A percentile compares a stretch with the other conserved stretches of the same genome.
Conservation (phyloP, 495 filamentous ascomycete genomes). For the Lineolata rhizophorae region DNA sequence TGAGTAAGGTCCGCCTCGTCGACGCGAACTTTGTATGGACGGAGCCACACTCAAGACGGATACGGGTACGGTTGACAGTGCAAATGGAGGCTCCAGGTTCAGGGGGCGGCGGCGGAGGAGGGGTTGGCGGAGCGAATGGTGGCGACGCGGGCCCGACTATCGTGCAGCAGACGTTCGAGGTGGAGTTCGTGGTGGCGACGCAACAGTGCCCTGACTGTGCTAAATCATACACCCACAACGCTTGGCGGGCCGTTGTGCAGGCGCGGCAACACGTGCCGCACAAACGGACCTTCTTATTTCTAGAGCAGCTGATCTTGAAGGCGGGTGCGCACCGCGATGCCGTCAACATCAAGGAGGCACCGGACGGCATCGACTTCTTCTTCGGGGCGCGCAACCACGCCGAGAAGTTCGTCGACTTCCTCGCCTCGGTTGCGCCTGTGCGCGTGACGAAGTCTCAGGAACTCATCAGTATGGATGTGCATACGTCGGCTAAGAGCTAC, state of each 20-base stretch:
- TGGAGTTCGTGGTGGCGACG: constrained; percentile 68
- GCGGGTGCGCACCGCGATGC: constrained; percentile 80
- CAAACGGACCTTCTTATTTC: constrained; percentile 89
- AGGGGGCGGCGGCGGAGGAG: too few relatives aligned
- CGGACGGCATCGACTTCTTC: constrained; percentile 89
- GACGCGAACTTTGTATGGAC: constrained; percentile 97
- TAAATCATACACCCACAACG: constrained; percentile 89
- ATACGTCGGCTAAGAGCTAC: constrained; percentile 72
- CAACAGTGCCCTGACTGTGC: constrained; percentile 84
- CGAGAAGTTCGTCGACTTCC: constrained; percentile 79
- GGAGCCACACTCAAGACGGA: constrained; percentile 75
- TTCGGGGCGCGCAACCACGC: constrained; percentile 76
- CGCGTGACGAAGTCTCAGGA: constrained; percentile 70
- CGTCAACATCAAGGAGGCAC: constrained; percentile 89
- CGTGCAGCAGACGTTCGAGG: constrained; percentile 85
- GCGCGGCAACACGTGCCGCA: constrained; percentile 93
- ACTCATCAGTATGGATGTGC: constrained; percentile 81
- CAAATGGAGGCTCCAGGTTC: constrained; percentile 38
- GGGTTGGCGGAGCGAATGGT: not conserved
- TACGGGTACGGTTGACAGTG: constrained; percentile 84
- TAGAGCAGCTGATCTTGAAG: constrained; percentile 92
- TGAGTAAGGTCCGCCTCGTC: constrained; percentile 74
- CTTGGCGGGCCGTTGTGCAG: constrained; percentile 70
- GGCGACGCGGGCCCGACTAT: constrained; percentile 38
- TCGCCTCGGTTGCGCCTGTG: constrained; percentile 58